These are phyloP conservation scores for Discostella pseudostelligera DNA, from an alignment of 108 stramenopile genomes.

Conservation along the genomic window DNA sequence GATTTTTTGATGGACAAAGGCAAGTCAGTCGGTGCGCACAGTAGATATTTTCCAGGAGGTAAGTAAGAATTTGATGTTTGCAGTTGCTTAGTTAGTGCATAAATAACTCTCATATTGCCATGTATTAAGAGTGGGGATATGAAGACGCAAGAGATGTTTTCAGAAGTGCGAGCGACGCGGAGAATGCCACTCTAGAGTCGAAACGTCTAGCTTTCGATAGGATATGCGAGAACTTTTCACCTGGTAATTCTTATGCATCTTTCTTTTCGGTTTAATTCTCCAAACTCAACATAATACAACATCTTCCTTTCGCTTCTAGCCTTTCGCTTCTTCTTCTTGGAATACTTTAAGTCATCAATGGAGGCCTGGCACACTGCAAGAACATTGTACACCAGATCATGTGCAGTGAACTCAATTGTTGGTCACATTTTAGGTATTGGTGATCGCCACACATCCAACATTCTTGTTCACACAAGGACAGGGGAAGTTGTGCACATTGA, in stretches of 20 bases:
- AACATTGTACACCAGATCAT: slow-evolving; percentile 86
- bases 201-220: slow-evolving; percentile 59
- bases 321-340: slow-evolving; percentile 96
- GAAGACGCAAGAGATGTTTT: slow-evolving; percentile 9
- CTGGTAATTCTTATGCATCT: slow-evolving; percentile 31
- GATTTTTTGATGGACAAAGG: slow-evolving; percentile 39
- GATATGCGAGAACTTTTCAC: slow-evolving; percentile 80
- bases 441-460: slow-evolving; percentile 96
- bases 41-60: slow-evolving; percentile 81
- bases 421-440: slow-evolving; percentile 99
- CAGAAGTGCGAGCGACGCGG: slow-evolving; percentile 55
- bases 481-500: slow-evolving; percentile 98
- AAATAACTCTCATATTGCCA: not conserved
- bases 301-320: too few species aligned
- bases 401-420: slow-evolving; percentile 93
- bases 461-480: slow-evolving; percentile 88
- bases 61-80: not conserved
- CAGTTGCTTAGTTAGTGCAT: not conserved
- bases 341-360: slow-evolving; percentile 83
- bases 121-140: slow-evolving; percentile 54
- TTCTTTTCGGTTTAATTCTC: too few species aligned
- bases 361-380: slow-evolving; percentile 87
- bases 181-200: slow-evolving; percentile 38
- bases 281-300: too few species aligned
- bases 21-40: slow-evolving; percentile 54